These are phyloP conservation scores for Ottelia alismoides DNA, from an alignment of 106 monocot species.

Conservation along the genomic window DNA sequence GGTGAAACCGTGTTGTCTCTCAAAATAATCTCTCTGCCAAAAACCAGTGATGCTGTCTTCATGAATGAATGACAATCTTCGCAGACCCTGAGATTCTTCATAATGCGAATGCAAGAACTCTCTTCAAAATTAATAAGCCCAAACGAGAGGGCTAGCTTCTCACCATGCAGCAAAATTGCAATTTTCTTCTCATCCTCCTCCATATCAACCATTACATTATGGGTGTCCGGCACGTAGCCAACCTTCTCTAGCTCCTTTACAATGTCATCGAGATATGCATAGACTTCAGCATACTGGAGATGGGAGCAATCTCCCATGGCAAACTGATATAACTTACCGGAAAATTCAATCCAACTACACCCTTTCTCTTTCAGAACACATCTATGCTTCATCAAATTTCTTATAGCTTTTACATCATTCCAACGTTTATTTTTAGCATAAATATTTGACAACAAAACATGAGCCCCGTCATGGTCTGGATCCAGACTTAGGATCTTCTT, in stretches of 20 bases:
- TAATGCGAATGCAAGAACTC: constrained; percentile 24
- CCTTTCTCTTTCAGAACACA: constrained; percentile 17
- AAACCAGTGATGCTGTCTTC: constrained; percentile 21
- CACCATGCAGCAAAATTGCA: constrained; percentile 43
- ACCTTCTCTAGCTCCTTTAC: constrained; percentile 23
- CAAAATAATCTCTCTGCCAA: constrained; percentile 23
- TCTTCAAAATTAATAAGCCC: constrained; percentile 19
- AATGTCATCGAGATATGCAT: no score
- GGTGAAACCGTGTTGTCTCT: constrained; percentile 45
- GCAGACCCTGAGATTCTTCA: constrained; percentile 39
- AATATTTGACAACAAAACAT: constrained; percentile 35
- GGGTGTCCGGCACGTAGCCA: constrained; percentile 36
- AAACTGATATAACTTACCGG: constrained; percentile 23
- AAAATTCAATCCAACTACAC: constrained; percentile 31
- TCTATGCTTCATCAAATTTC: constrained; percentile 17
- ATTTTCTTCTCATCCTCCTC: constrained; percentile 43
- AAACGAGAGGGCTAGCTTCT: constrained; percentile 56
- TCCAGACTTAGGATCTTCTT: constrained; percentile 14
- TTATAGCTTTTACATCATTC: constrained; percentile 19
- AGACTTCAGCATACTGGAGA: constrained; percentile 1
- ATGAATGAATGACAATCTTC: constrained; percentile 51
- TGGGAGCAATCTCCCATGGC: constrained; percentile 24
- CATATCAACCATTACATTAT: constrained; percentile 36
- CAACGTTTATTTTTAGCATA: constrained; percentile 26
- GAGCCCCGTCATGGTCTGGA: constrained; percentile 28